Evolutionary conservation across 129 eudicot species (phyloP), one percentile per base, ranked within the genome.

Genomic region (Cynara cardunculus): DNA sequence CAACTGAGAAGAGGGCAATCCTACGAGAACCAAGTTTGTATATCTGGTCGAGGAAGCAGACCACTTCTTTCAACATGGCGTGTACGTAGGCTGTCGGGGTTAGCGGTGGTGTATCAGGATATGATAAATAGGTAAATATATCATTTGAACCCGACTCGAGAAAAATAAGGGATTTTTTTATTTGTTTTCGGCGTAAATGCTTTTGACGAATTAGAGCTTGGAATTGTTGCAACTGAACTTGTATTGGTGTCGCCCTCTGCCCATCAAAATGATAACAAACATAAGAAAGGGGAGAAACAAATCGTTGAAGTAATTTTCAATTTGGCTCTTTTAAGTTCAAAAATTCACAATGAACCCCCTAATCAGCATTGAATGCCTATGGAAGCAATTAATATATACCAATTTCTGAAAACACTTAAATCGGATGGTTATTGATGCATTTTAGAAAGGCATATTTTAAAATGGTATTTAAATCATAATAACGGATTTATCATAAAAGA

Each of bases 101-200:
- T 7, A 78, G 79, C 0, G 80, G 82, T n/a, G 87, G 86, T 8
- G 80, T 16, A 2, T 46, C 84, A 0, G 85, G 83, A 10, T 84
- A 80, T 71, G 61, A 16, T 87, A 85, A 92, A 74, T 88, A 92
- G 74, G 77, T 76, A 83, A 88, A 93, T 21, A 93, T 59, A 70
- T 90, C 96, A 69, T 93, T 93, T 7, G 89, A 81, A 68, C 96
- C 93, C 2, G 96, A 89, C 66, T 86, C 93, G 2, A 92, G 18
- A 22, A 93, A 84, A 81, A 88, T 80, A 22, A 93, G 27, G 11
- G 96, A 88, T 7, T 80, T 28, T 35, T 53, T 14, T 3, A 84
- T 56, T 46, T 77, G 88, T 18, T 84, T 82, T 64, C 24, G 86
- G 49, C 44, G 78, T 24, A 90, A 49, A 21, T 72, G 83, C 25